Conservation (phyloP, 1,284 basidiomycete species). For the Fomitopsis pinicola region DNA sequence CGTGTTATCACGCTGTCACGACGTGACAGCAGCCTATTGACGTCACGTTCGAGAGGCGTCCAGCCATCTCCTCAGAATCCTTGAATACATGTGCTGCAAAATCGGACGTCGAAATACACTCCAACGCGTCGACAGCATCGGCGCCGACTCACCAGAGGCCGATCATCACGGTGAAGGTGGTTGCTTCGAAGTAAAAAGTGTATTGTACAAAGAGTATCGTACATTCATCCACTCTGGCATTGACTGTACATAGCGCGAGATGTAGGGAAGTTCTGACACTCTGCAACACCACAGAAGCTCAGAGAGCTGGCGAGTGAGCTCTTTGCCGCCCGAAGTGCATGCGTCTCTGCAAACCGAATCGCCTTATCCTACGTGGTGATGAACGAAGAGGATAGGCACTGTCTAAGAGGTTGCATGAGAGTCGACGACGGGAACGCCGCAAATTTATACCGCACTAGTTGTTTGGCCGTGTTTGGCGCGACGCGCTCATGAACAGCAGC, state of each 20-base stretch:
- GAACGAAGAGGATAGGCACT: constrained; percentile 56
- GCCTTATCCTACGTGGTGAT: constrained; percentile 49
- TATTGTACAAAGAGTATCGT: no score
- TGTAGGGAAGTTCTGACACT: constrained; percentile 77
- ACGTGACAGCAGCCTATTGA: constrained; percentile 14
- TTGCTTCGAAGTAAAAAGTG: no score
- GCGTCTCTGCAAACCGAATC: constrained; percentile 73
- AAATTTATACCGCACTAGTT: constrained; percentile 8
- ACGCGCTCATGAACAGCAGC: not conserved
- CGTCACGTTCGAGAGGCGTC: constrained; percentile 9
- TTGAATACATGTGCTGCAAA: no score
- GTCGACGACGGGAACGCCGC: constrained; percentile 8
- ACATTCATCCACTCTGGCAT: no score
- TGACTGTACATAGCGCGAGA: not conserved
- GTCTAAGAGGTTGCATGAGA: constrained; percentile 66
- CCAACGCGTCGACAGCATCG: not conserved
- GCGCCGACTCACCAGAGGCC: not conserved
- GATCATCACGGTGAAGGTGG: not conserved
- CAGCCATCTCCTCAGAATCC: no score
- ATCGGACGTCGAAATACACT: not conserved
- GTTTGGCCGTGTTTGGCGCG: constrained; percentile 11
- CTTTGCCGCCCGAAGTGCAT: constrained; percentile 47
- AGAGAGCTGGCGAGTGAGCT: constrained; percentile 45
- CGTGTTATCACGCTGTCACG: constrained; percentile 1
- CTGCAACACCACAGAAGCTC: constrained; percentile 44